Percentiles rank a stretch among this genome's conserved stretches.
These are phyloP conservation scores for Neoboletus brunneissimus DNA, from an alignment of 768 basidiomycete species.

Conservation along the genomic window DNA sequence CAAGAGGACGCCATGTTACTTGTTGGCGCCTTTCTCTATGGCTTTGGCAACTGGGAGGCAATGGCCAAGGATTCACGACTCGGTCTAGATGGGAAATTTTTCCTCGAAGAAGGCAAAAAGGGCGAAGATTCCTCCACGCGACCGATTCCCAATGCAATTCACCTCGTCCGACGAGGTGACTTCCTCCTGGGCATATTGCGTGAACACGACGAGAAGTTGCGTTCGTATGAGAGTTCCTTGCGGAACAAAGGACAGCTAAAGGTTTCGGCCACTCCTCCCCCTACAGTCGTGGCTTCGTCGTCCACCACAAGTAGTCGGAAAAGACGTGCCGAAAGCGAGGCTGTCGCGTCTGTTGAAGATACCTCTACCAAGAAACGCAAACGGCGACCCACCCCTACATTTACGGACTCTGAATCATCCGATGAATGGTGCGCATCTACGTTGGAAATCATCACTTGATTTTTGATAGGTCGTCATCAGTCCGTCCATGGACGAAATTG, in stretches of 20 bases:
- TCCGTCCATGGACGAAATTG: constrained; percentile 91
- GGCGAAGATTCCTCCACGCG: constrained; percentile 79
- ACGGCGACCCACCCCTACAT: constrained; percentile 92
- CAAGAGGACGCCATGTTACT: constrained; percentile 93
- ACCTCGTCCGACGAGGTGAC: constrained; percentile 95
- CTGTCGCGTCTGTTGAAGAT: constrained; percentile 77
- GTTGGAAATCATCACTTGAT: background rate
- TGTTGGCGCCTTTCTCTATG: constrained; percentile 89
- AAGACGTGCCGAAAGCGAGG: constrained; percentile 83
- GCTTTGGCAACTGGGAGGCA: constrained; percentile 96
- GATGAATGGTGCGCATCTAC: constrained; percentile 76
- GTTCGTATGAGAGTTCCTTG: constrained; percentile 80
- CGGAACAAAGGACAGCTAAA: constrained; percentile 69
- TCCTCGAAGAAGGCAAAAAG: constrained; percentile 97
- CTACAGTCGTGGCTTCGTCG: constrained; percentile 64
- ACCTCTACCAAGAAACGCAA: constrained; percentile 70
- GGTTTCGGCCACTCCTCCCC: constrained; percentile 72
- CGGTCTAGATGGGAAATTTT: constrained; percentile 88
- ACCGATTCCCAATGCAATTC: constrained; percentile 96
- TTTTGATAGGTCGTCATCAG: constrained; percentile 37
- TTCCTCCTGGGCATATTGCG: constrained; percentile 82
- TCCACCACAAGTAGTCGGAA: constrained; percentile 59
- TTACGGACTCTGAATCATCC: constrained; percentile 91
- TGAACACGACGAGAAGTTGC: constrained; percentile 88
- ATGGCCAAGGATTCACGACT: constrained; percentile 88